Percentiles rank a stretch among this genome's conserved stretches.
Evolutionary conservation across 2,329 filamentous ascomycete species (phyloP).

Genomic region (Emergomyces pasteurianus): DNA sequence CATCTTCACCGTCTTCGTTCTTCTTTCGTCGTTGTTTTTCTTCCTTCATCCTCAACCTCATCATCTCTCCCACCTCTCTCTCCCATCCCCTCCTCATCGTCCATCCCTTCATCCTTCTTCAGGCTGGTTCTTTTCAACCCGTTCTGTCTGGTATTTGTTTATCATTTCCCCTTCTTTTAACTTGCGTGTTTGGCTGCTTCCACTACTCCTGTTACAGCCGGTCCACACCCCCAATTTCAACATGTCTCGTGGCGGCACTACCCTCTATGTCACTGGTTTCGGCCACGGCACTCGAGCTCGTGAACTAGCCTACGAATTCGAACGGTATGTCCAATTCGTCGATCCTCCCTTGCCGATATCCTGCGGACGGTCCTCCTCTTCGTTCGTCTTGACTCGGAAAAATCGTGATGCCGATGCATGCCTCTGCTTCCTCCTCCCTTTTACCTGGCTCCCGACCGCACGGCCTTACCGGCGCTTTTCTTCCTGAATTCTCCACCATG

Average conservation of each 20-base stretch:
- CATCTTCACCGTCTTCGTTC: background rate
- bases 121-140: background rate
- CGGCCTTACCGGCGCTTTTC: conserved; percentile 8
- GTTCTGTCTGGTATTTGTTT: background rate
- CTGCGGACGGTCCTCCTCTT: conserved; percentile 11
- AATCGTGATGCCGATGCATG: conserved; percentile 10
- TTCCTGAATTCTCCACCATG: background rate
- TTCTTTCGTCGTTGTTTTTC: background rate
- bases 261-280: conserved; percentile 97
- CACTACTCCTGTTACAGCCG: background rate
- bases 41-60: background rate
- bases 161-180: background rate
- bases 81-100: background rate
- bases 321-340: conserved; percentile 73
- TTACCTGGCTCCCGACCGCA: conserved; percentile 4
- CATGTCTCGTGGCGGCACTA: conserved; percentile 85
- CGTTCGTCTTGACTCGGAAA: conserved; percentile 10
- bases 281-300: conserved; percentile 96
- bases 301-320: conserved; percentile 99
- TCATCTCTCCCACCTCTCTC: background rate
- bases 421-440: conserved; percentile 6
- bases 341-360: conserved; percentile 10
- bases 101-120: background rate
- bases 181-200: background rate
- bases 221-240: conserved; percentile 10